Evolutionary conservation across 768 basidiomycete genomes (phyloP).

Genomic region (Lenzites betulinus): DNA sequence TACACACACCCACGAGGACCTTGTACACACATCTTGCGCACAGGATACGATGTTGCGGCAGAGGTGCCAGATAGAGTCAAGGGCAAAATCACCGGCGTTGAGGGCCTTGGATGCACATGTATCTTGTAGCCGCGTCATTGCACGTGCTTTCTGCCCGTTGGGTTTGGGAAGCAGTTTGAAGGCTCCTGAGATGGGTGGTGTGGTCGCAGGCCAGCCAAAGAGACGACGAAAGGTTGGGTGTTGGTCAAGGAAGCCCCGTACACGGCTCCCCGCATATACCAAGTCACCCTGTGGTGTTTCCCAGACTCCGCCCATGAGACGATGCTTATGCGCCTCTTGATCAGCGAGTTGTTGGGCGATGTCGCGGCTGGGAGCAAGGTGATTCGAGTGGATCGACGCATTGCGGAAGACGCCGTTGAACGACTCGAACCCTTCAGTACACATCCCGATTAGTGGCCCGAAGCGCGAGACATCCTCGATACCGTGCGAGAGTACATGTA

Average conservation of each 20-base stretch:
- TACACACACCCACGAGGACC: not conserved
- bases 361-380: slow-evolving; percentile 43
- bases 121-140: not conserved
- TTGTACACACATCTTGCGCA: not conserved
- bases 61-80: not conserved
- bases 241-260: not conserved
- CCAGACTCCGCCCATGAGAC: not conserved
- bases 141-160: not conserved
- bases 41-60: not conserved
- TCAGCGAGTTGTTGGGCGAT: slow-evolving; percentile 38
- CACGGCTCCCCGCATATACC: not conserved
- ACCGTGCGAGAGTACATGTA: slow-evolving; percentile 37
- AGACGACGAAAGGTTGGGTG: not conserved
- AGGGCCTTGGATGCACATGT: not conserved
- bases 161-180: not conserved
- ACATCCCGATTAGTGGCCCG: slow-evolving; percentile 35
- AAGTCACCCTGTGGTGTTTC: not conserved
- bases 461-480: slow-evolving; percentile 31
- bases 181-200: not conserved
- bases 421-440: slow-evolving; percentile 40
- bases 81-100: not conserved
- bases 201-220: not conserved
- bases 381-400: slow-evolving; percentile 43
- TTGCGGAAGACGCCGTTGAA: slow-evolving; percentile 43
- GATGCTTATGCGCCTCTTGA: slow-evolving; percentile 35